A percentile compares a stretch with the other conserved stretches of the same genome.
Evolutionary conservation across 176 grass and related monocot species (phyloP).

Genomic region (Pharus latifolius): DNA sequence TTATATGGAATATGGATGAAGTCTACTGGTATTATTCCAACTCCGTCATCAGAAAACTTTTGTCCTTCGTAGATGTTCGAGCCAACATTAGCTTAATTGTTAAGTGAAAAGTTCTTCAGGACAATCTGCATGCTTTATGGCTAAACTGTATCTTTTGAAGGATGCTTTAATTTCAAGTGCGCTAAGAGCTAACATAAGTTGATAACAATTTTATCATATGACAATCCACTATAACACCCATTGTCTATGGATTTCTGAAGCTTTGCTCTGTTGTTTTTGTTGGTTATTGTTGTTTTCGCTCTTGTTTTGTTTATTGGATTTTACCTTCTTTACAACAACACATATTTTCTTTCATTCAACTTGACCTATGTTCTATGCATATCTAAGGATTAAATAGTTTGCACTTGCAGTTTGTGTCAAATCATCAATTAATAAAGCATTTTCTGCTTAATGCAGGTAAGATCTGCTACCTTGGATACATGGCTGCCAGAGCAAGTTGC

Average conservation of each 20-base stretch:
- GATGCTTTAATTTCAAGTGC: not conserved
- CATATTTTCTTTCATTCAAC: not conserved
- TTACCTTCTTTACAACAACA: not conserved
- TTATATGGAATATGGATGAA: not conserved
- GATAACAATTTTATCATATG: not conserved
- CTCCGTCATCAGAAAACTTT: not conserved
- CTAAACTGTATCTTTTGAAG: not conserved
- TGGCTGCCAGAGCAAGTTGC: slow-evolving; percentile 98
- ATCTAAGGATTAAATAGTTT: not conserved
- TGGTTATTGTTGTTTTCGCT: not conserved
- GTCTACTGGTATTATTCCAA: not conserved
- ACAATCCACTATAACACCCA: not conserved
- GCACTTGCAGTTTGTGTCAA: not conserved
- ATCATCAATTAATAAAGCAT: not conserved
- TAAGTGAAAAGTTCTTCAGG: not conserved
- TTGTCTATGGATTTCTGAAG: not conserved
- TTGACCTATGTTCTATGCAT: not conserved
- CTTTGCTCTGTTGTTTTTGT: not conserved
- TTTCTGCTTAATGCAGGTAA: slow-evolving; percentile 46
- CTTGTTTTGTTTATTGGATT: not conserved
- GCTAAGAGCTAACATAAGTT: not conserved
- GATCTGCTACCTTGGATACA: slow-evolving; percentile 94
- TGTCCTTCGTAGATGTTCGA: not conserved
- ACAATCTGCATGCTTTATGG: not conserved
- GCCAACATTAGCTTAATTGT: not conserved